These are phyloP conservation scores for Pharnaceum exiguum DNA, from an alignment of 148 eudicot genomes.

Conservation along the genomic window DNA sequence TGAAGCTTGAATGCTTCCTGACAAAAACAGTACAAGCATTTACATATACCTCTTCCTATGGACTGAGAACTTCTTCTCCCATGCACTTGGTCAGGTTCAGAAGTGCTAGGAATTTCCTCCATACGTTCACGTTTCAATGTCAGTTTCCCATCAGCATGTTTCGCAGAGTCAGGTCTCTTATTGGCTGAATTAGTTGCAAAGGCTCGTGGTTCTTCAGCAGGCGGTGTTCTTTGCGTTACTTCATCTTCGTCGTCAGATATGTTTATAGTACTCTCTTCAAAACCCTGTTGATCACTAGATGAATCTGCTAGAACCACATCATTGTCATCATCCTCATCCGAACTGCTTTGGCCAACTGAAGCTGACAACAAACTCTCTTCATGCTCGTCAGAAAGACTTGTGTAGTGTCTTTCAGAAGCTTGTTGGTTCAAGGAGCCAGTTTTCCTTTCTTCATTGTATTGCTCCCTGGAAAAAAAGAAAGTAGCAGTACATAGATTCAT, in stretches of 20 bases:
- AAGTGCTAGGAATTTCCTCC: neutral
- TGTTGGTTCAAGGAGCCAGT: neutral
- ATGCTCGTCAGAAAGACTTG: neutral
- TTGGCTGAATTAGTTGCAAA: neutral
- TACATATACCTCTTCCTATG: no score
- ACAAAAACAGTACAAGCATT: no score
- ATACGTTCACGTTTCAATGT: neutral
- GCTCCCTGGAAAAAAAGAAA: neutral
- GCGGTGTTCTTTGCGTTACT: neutral
- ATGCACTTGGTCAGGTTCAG: neutral
- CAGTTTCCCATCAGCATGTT: neutral
- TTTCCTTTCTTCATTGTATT: neutral
- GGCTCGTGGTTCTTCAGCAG: neutral
- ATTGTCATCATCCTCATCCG: neutral
- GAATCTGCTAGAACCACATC: slow-evolving; percentile 7
- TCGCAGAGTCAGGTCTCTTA: neutral
- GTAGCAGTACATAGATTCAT: no score
- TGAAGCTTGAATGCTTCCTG: no score
- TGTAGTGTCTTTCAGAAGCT: neutral
- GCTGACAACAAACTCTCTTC: slow-evolving; percentile 7
- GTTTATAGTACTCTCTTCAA: neutral
- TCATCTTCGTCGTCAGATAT: neutral
- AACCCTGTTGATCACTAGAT: neutral
- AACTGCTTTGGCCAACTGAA: slow-evolving; percentile 5
- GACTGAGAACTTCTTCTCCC: no score